These are phyloP conservation scores for Beauveria caledonica DNA, from an alignment of 2,329 filamentous ascomycete species.

Conservation along the genomic window DNA sequence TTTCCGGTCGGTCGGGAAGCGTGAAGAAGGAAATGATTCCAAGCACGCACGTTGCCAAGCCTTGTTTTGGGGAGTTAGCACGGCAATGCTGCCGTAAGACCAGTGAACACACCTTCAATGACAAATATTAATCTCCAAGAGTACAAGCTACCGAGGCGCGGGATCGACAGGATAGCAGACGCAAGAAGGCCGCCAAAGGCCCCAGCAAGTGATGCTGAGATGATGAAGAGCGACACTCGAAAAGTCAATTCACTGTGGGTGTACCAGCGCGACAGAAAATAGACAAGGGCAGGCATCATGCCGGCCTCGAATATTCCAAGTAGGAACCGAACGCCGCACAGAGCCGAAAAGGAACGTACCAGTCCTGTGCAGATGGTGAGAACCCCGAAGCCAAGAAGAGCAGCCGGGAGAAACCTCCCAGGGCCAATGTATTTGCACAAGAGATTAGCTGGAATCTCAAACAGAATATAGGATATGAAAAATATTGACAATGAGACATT, in stretches of 20 bases:
- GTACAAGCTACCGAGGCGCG: slow-evolving; percentile 44
- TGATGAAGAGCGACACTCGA: slow-evolving; percentile 54
- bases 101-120: slow-evolving; percentile 43
- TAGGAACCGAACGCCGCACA: slow-evolving; percentile 50
- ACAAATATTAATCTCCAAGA: slow-evolving; percentile 65
- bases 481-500: slow-evolving; percentile 54
- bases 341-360: slow-evolving; percentile 38
- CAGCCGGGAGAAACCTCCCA: slow-evolving; percentile 54
- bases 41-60: slow-evolving; percentile 48
- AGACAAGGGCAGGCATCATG: slow-evolving; percentile 57
- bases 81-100: too few species aligned
- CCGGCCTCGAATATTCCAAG: slow-evolving; percentile 56
- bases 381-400: slow-evolving; percentile 50
- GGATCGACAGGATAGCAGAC: slow-evolving; percentile 52
- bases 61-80: not conserved
- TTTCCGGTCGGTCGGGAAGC: slow-evolving; percentile 57
- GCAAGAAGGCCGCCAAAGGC: slow-evolving; percentile 60
- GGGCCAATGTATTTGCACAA: slow-evolving; percentile 57
- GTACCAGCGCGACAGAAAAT: slow-evolving; percentile 59
- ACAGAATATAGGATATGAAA: slow-evolving; percentile 57
- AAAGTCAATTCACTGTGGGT: slow-evolving; percentile 53
- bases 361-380: slow-evolving; percentile 54
- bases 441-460: slow-evolving; percentile 56
- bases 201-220: slow-evolving; percentile 57
- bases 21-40: slow-evolving; percentile 51